phyloP scores from a whole-genome alignment of 768 basidiomycete species.

The Neoboletus subvelutipes region DNA sequence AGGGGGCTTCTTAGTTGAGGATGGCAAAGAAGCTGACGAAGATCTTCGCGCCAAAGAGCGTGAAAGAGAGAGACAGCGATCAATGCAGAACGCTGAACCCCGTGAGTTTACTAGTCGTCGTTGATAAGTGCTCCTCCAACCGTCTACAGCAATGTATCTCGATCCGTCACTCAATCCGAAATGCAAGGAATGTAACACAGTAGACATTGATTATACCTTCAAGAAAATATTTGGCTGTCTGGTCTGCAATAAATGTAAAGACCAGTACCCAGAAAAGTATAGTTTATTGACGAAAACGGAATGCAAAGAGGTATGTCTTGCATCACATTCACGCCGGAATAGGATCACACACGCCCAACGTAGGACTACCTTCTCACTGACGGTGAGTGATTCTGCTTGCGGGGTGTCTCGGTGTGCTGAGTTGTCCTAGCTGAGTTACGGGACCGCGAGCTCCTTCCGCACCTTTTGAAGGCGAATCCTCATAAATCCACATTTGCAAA shows the following conservation, averaged over 20 bases:
- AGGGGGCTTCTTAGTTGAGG: constrained; percentile 93
- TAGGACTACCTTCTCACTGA: constrained; percentile 96
- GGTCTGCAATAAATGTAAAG: constrained; percentile 90
- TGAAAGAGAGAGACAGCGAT: constrained; percentile 75
- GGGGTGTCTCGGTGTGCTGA: neutral
- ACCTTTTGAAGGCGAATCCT: constrained; percentile 91
- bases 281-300: constrained; percentile 97
- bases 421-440: constrained; percentile 75
- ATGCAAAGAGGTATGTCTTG: constrained; percentile 77
- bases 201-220: constrained; percentile 85
- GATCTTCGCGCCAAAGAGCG: constrained; percentile 74
- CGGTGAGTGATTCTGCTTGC: constrained; percentile 46
- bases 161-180: constrained; percentile 76
- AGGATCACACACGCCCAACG: constrained; percentile 1
- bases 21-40: constrained; percentile 79
- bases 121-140: neutral
- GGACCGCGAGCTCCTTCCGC: constrained; percentile 89
- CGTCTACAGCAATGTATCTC: constrained; percentile 65
- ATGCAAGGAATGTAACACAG: constrained; percentile 82
- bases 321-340: neutral
- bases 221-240: constrained; percentile 79
- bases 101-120: constrained; percentile 39
- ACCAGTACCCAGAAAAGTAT: constrained; percentile 88
- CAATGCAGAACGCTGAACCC: constrained; percentile 72
- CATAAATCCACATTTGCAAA: constrained; percentile 95